These are phyloP conservation scores for Melampsora abietis-canadensis DNA, from an alignment of 1,284 basidiomycete genomes.

Conservation along the genomic window DNA sequence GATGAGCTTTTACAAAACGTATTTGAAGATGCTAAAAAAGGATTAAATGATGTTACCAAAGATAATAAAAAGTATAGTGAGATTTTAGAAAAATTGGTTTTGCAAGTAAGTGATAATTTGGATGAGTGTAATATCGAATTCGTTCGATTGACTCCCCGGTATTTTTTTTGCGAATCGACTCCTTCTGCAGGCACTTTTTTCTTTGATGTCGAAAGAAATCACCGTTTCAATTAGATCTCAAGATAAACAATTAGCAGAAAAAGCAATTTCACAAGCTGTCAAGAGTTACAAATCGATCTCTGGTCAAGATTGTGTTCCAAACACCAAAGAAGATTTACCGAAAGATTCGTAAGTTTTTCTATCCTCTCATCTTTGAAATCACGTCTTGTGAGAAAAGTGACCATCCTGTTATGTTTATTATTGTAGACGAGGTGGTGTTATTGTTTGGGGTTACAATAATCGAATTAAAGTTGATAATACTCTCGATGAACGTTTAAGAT, in stretches of 20 bases:
- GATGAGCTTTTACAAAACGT: slow-evolving; percentile 89
- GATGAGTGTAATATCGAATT: background rate
- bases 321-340: slow-evolving; percentile 65
- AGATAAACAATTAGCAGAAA: slow-evolving; percentile 61
- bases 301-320: slow-evolving; percentile 65
- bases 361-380: background rate
- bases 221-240: slow-evolving; percentile 64
- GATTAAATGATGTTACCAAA: slow-evolving; percentile 61
- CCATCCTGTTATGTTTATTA: background rate
- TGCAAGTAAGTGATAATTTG: slow-evolving; percentile 11
- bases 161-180: background rate
- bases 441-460: slow-evolving; percentile 66
- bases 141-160: too few species aligned
- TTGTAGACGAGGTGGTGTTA: slow-evolving; percentile 74
- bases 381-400: background rate
- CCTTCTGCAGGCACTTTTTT: slow-evolving; percentile 57
- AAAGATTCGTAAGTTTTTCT: slow-evolving; percentile 65
- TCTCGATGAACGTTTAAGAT: slow-evolving; percentile 75
- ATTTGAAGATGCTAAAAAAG: slow-evolving; percentile 70
- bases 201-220: slow-evolving; percentile 68
- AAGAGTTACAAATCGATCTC: slow-evolving; percentile 70
- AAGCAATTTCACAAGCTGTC: slow-evolving; percentile 65
- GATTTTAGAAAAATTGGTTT: slow-evolving; percentile 21
- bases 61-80: slow-evolving; percentile 10
- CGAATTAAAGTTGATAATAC: slow-evolving; percentile 89